phyloP scores from a whole-genome alignment of 2,329 filamentous ascomycete genomes.

The Curvularia hawaiiensis region DNA sequence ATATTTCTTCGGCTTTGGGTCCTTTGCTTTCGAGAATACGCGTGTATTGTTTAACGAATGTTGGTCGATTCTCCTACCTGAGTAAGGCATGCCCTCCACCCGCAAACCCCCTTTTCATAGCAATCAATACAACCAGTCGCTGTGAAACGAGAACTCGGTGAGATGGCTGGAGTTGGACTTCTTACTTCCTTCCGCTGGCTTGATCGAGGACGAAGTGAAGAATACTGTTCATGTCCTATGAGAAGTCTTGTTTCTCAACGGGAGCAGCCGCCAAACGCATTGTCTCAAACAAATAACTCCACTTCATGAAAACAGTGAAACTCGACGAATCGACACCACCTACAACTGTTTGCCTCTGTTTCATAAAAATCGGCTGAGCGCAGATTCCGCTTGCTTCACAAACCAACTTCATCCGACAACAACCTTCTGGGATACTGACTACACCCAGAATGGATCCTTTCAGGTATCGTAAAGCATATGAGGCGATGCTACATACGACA shows the following conservation, averaged over 20 bases:
- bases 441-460: conserved; percentile 43
- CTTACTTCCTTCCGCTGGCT: conserved; percentile 13
- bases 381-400: background rate
- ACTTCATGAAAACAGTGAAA: conserved; percentile 15
- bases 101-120: conserved; percentile 17
- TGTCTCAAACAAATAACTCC: conserved; percentile 13
- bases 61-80: conserved; percentile 28
- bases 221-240: conserved; percentile 4
- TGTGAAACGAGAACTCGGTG: conserved; percentile 17
- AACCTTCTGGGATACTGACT: conserved; percentile 21
- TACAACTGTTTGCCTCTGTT: conserved; percentile 6
- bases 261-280: conserved; percentile 5
- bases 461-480: conserved; percentile 45
- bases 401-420: conserved; percentile 1
- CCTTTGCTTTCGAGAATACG: conserved; percentile 21
- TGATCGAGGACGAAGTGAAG: conserved; percentile 17
- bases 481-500: conserved; percentile 45
- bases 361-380: conserved; percentile 7
- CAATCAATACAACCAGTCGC: conserved; percentile 20
- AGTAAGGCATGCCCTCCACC: conserved; percentile 33
- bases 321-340: background rate
- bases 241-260: conserved; percentile 6
- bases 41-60: conserved; percentile 17
- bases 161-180: conserved; percentile 27
- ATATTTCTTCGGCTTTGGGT: conserved; percentile 14